phyloP scores from a whole-genome alignment of 2,329 filamentous ascomycete genomes.

The Sporothrix euskadiensis region DNA sequence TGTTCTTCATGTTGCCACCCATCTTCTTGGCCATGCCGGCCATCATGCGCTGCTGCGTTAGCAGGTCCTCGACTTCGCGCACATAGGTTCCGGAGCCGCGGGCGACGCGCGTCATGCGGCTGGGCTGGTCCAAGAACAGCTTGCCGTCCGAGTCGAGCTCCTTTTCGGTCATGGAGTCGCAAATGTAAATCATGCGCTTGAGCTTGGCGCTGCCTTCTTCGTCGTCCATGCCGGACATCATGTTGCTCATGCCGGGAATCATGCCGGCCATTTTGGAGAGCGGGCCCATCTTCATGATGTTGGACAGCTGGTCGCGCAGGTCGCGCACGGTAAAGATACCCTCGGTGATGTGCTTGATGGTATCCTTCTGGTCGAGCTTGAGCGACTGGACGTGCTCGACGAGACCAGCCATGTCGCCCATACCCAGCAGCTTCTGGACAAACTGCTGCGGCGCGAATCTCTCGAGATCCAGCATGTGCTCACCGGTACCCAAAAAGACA shows the following conservation, averaged over 20 bases:
- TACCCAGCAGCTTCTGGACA: conserved; percentile 88
- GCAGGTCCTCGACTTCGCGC: conserved; percentile 87
- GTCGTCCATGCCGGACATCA: conserved; percentile 96
- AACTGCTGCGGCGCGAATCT: conserved; percentile 91
- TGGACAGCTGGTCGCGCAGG: conserved; percentile 88
- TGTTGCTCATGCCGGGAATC: conserved; percentile 90
- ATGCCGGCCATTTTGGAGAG: conserved; percentile 97
- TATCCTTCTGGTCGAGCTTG: conserved; percentile 96
- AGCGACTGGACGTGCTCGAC: conserved; percentile 96
- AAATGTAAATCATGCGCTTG: conserved; percentile 98
- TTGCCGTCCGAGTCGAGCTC: conserved; percentile 96
- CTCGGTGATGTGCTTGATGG: conserved; percentile 97
- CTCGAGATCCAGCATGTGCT: conserved; percentile 95
- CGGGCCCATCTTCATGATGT: conserved; percentile 99
- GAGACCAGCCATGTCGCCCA: conserved; percentile 94
- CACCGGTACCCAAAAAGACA: conserved; percentile 95
- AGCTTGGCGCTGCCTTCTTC: conserved; percentile 92
- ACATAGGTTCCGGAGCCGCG: conserved; percentile 88
- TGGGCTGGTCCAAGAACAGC: conserved; percentile 87
- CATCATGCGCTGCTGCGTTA: conserved; percentile 99
- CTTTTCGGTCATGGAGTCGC: conserved; percentile 95
- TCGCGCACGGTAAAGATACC: conserved; percentile 96
- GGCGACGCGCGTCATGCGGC: conserved; percentile 88
- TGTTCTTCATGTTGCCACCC: conserved; percentile 96
- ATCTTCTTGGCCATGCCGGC: conserved; percentile 98